A percentile compares a stretch with the other conserved stretches of the same genome.
Evolutionary conservation across 2,329 filamentous ascomycete species (phyloP).

Genomic region (Diplodia intermedia): DNA sequence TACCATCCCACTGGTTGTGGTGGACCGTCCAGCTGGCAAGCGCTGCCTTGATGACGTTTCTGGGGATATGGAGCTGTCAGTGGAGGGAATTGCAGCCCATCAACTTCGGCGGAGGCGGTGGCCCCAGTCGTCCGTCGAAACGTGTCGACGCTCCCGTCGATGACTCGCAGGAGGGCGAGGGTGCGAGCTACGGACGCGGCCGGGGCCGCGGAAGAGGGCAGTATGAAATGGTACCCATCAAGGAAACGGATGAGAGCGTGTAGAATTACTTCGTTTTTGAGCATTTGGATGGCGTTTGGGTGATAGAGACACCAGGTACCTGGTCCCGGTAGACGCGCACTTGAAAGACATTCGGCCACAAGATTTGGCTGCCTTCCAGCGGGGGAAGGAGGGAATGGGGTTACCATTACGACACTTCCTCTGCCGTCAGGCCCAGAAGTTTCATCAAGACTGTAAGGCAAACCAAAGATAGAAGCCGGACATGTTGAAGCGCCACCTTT

Average conservation of each 20-base stretch:
- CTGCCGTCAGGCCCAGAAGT: neutral
- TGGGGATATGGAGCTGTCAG: constrained; percentile 89
- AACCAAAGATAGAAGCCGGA: neutral
- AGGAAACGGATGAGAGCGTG: constrained; percentile 46
- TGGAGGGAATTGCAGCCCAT: constrained; percentile 90
- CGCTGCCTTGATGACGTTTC: constrained; percentile 67
- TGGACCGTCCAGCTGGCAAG: constrained; percentile 74
- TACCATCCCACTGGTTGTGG: constrained; percentile 85
- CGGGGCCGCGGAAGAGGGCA: constrained; percentile 52
- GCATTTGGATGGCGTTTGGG: constrained; percentile 43
- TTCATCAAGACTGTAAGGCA: neutral
- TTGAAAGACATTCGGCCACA: neutral
- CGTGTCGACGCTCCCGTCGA: constrained; percentile 37
- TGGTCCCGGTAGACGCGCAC: neutral
- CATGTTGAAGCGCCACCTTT: neutral
- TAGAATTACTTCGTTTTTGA: constrained; percentile 38
- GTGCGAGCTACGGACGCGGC: constrained; percentile 49
- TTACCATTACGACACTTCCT: neutral
- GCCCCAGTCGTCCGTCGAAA: constrained; percentile 34
- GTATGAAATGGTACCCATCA: constrained; percentile 58
- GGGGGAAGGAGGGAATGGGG: neutral
- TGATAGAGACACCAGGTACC: constrained; percentile 33
- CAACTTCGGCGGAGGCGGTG: constrained; percentile 72
- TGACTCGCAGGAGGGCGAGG: constrained; percentile 42
- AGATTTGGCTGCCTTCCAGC: neutral